Conservation (phyloP, 1,284 basidiomycete genomes). For the Ustilago esculenta region DNA sequence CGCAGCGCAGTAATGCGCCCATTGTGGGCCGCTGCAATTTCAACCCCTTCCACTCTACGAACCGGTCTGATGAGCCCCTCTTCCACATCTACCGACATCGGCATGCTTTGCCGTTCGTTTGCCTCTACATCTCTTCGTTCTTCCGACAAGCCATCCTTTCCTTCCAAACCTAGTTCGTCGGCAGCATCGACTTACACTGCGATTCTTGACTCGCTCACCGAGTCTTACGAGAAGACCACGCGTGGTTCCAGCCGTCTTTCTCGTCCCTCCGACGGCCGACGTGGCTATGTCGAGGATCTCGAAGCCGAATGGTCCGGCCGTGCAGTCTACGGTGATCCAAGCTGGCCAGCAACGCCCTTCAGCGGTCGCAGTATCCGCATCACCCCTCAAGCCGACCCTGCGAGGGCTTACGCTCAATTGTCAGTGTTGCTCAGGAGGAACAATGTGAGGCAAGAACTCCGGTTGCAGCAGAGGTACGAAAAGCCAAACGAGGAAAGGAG, state of each 20-base stretch:
- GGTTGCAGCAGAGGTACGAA: constrained; percentile 60
- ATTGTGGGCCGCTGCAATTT: constrained; percentile 7
- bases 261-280: constrained; percentile 27
- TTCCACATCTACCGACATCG: constrained; percentile 9
- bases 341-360: constrained; percentile 43
- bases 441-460: constrained; percentile 60
- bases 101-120: constrained; percentile 35
- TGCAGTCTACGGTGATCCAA: constrained; percentile 32
- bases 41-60: constrained; percentile 4
- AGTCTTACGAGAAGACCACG: constrained; percentile 25
- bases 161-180: constrained; percentile 3
- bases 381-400: constrained; percentile 26
- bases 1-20: constrained; percentile 19
- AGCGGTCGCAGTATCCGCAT: constrained; percentile 36
- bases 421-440: constrained; percentile 46
- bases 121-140: constrained; percentile 26
- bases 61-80: constrained; percentile 9
- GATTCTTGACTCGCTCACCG: constrained; percentile 38
- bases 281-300: constrained; percentile 37
- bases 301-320: constrained; percentile 37
- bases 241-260: constrained; percentile 11
- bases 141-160: constrained; percentile 8
- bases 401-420: constrained; percentile 41
- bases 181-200: constrained; percentile 32
- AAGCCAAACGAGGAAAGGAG: constrained; percentile 64